Conservation (phyloP, 345 rosid species). For the Salix caprea region DNA sequence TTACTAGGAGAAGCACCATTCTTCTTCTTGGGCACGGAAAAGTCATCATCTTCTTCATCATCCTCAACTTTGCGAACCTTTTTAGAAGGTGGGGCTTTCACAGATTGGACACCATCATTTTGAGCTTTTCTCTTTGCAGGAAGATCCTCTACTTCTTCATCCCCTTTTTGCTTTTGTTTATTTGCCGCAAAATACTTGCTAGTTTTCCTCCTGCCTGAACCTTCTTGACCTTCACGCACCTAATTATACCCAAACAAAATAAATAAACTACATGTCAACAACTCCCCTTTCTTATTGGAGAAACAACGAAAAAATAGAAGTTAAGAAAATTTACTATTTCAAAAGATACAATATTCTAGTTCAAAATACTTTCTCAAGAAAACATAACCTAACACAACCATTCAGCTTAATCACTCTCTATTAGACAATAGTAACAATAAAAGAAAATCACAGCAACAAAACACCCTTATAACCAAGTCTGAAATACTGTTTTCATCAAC, state of each 20-base stretch:
- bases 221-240: slow-evolving; percentile 46
- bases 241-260: slow-evolving; percentile 9
- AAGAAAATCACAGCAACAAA: no score
- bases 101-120: slow-evolving; percentile 31
- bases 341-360: not conserved
- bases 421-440: no score
- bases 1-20: slow-evolving; percentile 65
- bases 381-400: no score
- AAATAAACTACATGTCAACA: not conserved
- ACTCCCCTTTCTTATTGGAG: not conserved
- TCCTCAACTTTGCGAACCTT: slow-evolving; percentile 46
- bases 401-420: no score
- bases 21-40: slow-evolving; percentile 45
- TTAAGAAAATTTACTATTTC: not conserved
- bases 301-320: no score
- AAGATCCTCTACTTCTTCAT: slow-evolving; percentile 41
- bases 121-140: slow-evolving; percentile 65
- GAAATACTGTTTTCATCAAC: no score
- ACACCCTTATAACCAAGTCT: no score
- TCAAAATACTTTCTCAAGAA: no score
- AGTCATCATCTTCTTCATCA: slow-evolving; percentile 54
- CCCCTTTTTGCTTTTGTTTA: slow-evolving; percentile 58
- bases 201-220: slow-evolving; percentile 68
- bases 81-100: slow-evolving; percentile 47
- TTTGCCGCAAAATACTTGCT: slow-evolving; percentile 88